Percentiles rank a stretch among this genome's conserved stretches.
These are phyloP conservation scores for Cryomyces antarcticus DNA, from an alignment of 495 filamentous ascomycete genomes.

Conservation along the genomic window DNA sequence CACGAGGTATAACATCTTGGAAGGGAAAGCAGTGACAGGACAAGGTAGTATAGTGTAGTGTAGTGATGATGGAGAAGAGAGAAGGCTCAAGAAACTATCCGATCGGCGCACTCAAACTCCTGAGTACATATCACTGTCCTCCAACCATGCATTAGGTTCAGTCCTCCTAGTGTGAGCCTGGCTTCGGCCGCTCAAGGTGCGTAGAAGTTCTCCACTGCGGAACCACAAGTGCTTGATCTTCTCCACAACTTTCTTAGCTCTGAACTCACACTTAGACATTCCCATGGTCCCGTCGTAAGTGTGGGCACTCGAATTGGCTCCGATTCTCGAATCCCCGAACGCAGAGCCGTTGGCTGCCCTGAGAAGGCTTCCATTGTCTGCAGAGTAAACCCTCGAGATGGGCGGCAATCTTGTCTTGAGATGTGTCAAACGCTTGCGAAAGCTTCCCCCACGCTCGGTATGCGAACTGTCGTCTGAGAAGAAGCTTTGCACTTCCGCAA, in stretches of 20 bases:
- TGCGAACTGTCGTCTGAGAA: constrained; percentile 24
- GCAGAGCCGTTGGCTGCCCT: constrained; percentile 3
- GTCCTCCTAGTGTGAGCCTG: not conserved
- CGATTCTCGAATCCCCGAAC: constrained; percentile 1
- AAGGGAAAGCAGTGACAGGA: no score
- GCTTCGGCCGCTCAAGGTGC: constrained; percentile 6
- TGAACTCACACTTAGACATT: constrained; percentile 14
- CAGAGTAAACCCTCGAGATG: not conserved
- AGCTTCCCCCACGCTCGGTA: constrained; percentile 3
- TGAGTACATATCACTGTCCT: constrained; percentile 5
- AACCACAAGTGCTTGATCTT: constrained; percentile 10
- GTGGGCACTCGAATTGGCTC: constrained; percentile 2
- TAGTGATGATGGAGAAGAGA: no score
- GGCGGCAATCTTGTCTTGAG: constrained; percentile 5
- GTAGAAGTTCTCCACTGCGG: constrained; percentile 8
- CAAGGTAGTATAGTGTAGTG: no score
- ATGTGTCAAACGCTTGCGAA: constrained; percentile 17
- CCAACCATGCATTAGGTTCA: constrained; percentile 2
- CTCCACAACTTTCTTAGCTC: constrained; percentile 12
- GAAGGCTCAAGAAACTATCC: no score
- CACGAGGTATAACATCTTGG: no score
- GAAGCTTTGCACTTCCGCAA: constrained; percentile 19
- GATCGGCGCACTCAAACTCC: constrained; percentile 4
- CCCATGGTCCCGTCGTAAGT: constrained; percentile 10
- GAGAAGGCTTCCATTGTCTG: not conserved